These are phyloP conservation scores for Ballota nigra DNA, from an alignment of 257 asterid genomes.

Conservation along the genomic window DNA sequence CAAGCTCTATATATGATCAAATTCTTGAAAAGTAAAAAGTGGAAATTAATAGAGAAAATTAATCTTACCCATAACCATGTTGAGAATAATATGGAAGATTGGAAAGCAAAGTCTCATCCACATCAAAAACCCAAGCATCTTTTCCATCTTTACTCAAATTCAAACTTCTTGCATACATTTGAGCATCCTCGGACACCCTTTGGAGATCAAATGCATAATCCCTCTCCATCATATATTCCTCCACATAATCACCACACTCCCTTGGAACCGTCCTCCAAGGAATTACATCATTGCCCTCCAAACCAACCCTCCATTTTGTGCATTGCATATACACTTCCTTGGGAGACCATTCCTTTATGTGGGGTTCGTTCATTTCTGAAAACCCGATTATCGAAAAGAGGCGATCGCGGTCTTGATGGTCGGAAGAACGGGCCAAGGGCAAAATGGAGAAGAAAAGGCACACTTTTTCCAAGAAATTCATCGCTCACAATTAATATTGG, in stretches of 20 bases:
- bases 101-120: conserved; percentile 73
- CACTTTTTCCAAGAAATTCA: conserved; percentile 26
- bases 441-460: conserved; percentile 30
- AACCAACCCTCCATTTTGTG: conserved; percentile 64
- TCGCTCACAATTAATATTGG: background rate
- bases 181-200: conserved; percentile 53
- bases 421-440: conserved; percentile 20
- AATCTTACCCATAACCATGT: conserved; percentile 61
- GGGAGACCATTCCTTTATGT: conserved; percentile 16
- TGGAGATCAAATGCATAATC: conserved; percentile 49
- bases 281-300: conserved; percentile 60
- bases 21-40: background rate
- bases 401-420: conserved; percentile 29
- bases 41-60: background rate
- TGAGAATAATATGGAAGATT: conserved; percentile 69
- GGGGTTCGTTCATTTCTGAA: too few relatives aligned
- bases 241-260: conserved; percentile 59
- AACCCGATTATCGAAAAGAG: conserved; percentile 20
- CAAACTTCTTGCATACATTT: conserved; percentile 37
- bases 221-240: conserved; percentile 45
- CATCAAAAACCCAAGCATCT: conserved; percentile 71
- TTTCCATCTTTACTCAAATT: conserved; percentile 53
- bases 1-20: too few relatives aligned
- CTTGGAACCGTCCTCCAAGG: conserved; percentile 60
- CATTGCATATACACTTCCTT: conserved; percentile 40